phyloP scores from a whole-genome alignment of 2,329 filamentous ascomycete species.

The Alternaria triticimaculans region DNA sequence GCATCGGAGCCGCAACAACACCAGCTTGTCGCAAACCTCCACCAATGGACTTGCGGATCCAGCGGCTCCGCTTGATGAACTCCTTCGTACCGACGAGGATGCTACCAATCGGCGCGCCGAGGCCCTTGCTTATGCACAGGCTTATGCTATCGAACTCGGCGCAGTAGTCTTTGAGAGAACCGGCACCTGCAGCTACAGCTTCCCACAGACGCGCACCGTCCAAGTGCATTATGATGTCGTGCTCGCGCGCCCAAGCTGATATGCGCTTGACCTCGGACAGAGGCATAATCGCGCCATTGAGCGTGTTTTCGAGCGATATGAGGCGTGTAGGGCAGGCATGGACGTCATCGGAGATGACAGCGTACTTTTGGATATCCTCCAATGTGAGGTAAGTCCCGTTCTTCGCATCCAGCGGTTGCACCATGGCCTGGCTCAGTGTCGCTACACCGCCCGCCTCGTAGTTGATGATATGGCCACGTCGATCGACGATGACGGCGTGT shows the following conservation, averaged over 20 bases:
- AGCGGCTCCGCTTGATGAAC: constrained; percentile 72
- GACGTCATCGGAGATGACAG: constrained; percentile 71
- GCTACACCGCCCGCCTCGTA: constrained; percentile 75
- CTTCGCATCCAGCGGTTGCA: constrained; percentile 69
- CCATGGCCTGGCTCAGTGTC: constrained; percentile 72
- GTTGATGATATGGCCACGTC: constrained; percentile 76
- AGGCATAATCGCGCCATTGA: constrained; percentile 80
- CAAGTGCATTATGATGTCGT: constrained; percentile 73
- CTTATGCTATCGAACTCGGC: constrained; percentile 75
- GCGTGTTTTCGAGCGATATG: constrained; percentile 85
- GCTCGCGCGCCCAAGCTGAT: constrained; percentile 66
- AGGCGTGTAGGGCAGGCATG: constrained; percentile 81
- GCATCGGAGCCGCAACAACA: constrained; percentile 75
- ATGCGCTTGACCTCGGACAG: constrained; percentile 74
- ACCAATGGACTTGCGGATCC: constrained; percentile 81
- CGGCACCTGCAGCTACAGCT: constrained; percentile 73
- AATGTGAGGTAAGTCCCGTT: constrained; percentile 79
- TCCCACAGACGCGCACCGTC: constrained; percentile 86
- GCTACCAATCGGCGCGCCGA: constrained; percentile 81
- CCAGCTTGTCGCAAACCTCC: constrained; percentile 80
- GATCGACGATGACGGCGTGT: constrained; percentile 79
- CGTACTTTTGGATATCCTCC: constrained; percentile 73
- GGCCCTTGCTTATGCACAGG: constrained; percentile 81
- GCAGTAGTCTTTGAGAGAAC: constrained; percentile 70
- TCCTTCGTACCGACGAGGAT: constrained; percentile 68